Evolutionary conservation across 2,329 filamentous ascomycete genomes (phyloP).

Genomic region (Paraphaeosphaeria sporulosa): DNA sequence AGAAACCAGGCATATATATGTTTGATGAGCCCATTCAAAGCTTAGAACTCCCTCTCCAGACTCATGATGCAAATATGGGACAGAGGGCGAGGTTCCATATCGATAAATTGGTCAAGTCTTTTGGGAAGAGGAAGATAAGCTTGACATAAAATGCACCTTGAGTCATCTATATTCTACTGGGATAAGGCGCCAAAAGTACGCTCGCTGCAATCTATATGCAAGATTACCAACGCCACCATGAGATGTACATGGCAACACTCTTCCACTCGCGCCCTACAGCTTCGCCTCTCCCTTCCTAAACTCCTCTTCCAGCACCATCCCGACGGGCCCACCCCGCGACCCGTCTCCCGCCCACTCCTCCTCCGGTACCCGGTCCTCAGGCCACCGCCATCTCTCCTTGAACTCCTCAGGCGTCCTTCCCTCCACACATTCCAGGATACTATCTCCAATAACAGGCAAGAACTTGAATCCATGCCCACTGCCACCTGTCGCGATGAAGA

Average conservation of each 20-base stretch:
- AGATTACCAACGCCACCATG: not conserved
- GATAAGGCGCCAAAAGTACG: too few species aligned
- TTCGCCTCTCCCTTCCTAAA: slow-evolving; percentile 44
- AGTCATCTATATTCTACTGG: too few species aligned
- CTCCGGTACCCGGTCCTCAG: slow-evolving; percentile 49
- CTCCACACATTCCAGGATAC: slow-evolving; percentile 61
- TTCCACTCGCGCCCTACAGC: too few species aligned
- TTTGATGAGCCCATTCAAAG: too few species aligned
- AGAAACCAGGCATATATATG: too few species aligned
- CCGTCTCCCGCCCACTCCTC: slow-evolving; percentile 49
- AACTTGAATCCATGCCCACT: slow-evolving; percentile 71
- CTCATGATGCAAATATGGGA: too few species aligned
- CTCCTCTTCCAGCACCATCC: slow-evolving; percentile 51
- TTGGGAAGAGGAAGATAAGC: too few species aligned
- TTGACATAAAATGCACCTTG: too few species aligned
- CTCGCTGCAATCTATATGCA: not conserved
- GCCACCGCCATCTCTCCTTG: slow-evolving; percentile 68
- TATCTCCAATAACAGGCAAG: slow-evolving; percentile 64
- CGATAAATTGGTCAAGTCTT: too few species aligned
- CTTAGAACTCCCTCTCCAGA: too few species aligned
- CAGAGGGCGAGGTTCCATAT: too few species aligned
- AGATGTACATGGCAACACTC: not conserved
- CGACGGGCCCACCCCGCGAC: slow-evolving; percentile 47
- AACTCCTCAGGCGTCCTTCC: slow-evolving; percentile 58
- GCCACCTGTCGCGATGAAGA: slow-evolving; percentile 68